These are phyloP conservation scores for Flammula alnicola DNA, from an alignment of 1,284 basidiomycete genomes.

Conservation along the genomic window DNA sequence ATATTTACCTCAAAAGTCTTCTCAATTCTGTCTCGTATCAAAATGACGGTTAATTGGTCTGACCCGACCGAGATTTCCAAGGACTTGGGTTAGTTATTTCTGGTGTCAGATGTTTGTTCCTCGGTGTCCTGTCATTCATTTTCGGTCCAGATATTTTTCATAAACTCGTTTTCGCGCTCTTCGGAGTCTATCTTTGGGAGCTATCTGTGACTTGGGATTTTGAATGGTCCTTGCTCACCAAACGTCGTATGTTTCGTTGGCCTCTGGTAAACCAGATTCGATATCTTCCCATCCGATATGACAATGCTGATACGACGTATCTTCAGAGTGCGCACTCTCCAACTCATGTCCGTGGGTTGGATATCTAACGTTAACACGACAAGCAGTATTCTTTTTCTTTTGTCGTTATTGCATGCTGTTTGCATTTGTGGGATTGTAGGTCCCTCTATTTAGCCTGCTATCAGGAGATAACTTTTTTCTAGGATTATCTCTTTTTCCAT, in stretches of 20 bases:
- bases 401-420: slow-evolving; percentile 71
- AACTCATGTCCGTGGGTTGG: too few relatives aligned
- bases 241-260: slow-evolving; percentile 63
- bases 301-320: slow-evolving; percentile 4
- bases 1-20: neutral
- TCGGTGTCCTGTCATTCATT: neutral
- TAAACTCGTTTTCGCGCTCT: slow-evolving; percentile 61
- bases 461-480: neutral
- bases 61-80: slow-evolving; percentile 48
- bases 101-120: neutral
- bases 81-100: slow-evolving; percentile 47
- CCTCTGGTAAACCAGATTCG: slow-evolving; percentile 53
- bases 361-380: slow-evolving; percentile 4
- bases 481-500: slow-evolving; percentile 65
- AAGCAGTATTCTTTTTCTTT: slow-evolving; percentile 66
- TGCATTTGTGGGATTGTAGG: slow-evolving; percentile 65
- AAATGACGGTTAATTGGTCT: slow-evolving; percentile 62
- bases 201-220: slow-evolving; percentile 63
- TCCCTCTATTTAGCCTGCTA: neutral
- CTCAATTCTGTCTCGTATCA: neutral
- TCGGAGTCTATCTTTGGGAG: slow-evolving; percentile 73
- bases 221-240: slow-evolving; percentile 64
- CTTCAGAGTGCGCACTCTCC: slow-evolving; percentile 34
- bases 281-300: neutral
- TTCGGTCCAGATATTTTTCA: slow-evolving; percentile 52